Evolutionary conservation across 179 eudicot genomes (phyloP).

Genomic region (Heliamphora pulchella): DNA sequence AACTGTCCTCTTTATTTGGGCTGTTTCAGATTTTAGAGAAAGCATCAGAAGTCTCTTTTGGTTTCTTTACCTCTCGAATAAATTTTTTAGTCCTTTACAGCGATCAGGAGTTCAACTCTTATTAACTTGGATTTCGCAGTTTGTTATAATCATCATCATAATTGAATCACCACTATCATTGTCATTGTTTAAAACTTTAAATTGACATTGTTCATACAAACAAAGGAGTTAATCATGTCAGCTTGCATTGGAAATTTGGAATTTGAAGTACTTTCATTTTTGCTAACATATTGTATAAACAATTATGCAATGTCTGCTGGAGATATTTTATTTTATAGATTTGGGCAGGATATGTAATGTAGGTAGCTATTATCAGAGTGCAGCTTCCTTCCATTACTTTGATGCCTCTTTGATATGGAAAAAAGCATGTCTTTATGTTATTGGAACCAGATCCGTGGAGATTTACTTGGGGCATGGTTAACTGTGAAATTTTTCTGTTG

Average conservation of each 20-base stretch:
- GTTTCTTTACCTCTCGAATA: constrained; percentile 1
- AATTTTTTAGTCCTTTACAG: not conserved
- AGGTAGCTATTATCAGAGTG: constrained; percentile 1
- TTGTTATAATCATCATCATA: not conserved
- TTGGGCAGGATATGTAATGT: not conserved
- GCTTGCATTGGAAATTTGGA: not conserved
- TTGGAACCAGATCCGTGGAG: not conserved
- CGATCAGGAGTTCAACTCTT: not conserved
- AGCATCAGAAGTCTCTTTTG: constrained; percentile 3
- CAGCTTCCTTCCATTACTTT: not conserved
- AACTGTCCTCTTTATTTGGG: not conserved
- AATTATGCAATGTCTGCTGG: not conserved
- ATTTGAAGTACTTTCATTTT: not conserved
- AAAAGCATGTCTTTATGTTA: not conserved
- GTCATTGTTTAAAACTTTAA: not conserved
- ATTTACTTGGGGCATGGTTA: not conserved
- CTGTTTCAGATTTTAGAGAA: not conserved
- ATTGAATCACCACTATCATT: not conserved
- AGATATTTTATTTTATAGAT: not conserved
- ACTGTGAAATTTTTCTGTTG: constrained; percentile 14
- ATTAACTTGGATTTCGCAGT: not conserved
- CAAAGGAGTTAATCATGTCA: not conserved
- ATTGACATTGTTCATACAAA: not conserved
- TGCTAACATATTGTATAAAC: not conserved
- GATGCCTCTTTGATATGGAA: not conserved